These are phyloP conservation scores for Gossypium australe DNA, from an alignment of 345 rosid genomes.

Conservation along the genomic window DNA sequence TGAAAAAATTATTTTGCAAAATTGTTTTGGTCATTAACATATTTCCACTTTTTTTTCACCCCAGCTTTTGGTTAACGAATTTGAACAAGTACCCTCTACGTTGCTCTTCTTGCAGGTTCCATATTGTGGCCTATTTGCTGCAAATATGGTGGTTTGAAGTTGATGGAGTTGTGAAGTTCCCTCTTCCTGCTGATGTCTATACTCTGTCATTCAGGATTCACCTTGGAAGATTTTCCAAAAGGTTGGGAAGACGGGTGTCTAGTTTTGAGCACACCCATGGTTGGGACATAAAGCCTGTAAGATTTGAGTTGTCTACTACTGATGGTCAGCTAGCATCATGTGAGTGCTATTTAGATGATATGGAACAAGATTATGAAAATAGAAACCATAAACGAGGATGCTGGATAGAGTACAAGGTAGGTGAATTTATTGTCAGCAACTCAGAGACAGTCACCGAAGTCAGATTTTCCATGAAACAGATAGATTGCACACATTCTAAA, in stretches of 20 bases:
- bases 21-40: not conserved
- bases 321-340: constrained; percentile 65
- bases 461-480: constrained; percentile 87
- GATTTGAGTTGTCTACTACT: constrained; percentile 53
- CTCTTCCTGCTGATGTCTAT: constrained; percentile 77
- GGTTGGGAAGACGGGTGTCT: constrained; percentile 69
- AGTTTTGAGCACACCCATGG: constrained; percentile 73
- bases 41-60: not conserved
- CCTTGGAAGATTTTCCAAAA: constrained; percentile 69
- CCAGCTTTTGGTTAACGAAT: not conserved
- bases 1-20: not conserved
- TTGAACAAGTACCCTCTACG: not conserved
- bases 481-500: constrained; percentile 91
- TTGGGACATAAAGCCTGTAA: constrained; percentile 79
- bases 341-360: constrained; percentile 55
- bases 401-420: constrained; percentile 82
- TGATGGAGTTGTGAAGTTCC: constrained; percentile 74
- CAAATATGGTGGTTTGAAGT: constrained; percentile 98
- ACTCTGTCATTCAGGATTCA: constrained; percentile 77
- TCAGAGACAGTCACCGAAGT: constrained; percentile 63
- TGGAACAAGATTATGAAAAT: constrained; percentile 38
- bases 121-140: constrained; percentile 73
- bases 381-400: constrained; percentile 78
- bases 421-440: constrained; percentile 61
- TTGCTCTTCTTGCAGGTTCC: constrained; percentile 47